Base-by-base conservation (phyloP, 805 yeast species). In the Metschnikowia lochheadii region DNA sequence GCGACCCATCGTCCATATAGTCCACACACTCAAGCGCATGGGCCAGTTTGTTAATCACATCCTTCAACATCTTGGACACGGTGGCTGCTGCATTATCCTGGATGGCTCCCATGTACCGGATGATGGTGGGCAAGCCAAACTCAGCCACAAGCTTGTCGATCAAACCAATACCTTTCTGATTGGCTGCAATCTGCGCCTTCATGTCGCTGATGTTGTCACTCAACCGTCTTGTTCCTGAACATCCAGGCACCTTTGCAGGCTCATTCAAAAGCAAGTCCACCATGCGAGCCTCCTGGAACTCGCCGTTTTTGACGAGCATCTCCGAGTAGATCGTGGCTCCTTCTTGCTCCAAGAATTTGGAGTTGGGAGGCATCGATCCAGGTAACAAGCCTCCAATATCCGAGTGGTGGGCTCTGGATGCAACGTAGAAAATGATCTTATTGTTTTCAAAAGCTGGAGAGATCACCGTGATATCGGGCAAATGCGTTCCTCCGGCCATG, bases 321-420 rank as follows among this genome's bases (percentile, higher is more conserved):
- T 85, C 91, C 1, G 94, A 84, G 60, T 81, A 79, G 34, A 92
- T 89, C 2, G 88, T 81, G 2, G 96, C 97, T 41, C 97, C 98
- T 68, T 91, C 97, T 63, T 91, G 91, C 75, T 82, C 85, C 38
- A 92, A 69, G 52, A 83, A 83, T 60, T 84, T 88, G 2, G 97
- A 89, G 62, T 86, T 83, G 8, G 97, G 96, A 14, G 97, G 97
- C 90, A 91, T 89, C 0, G 96, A 86, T 1, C 97, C 97, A 0
- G 97, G 96, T 34, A 89, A 69, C 51, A 85, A 81, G 13, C 96
- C 95, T 15, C 98, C 97, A 62, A 92, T 91, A 67, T 91, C 98
- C 5, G 97, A 91, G 69, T 92, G 98, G 68, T 91, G 98, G 2
- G 97, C 97, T 56, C 98, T 77, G 0, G 96, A 85, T 0, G 97